Evolutionary conservation across 768 basidiomycete genomes (phyloP).

Genomic region (Tephrocybe sp.): DNA sequence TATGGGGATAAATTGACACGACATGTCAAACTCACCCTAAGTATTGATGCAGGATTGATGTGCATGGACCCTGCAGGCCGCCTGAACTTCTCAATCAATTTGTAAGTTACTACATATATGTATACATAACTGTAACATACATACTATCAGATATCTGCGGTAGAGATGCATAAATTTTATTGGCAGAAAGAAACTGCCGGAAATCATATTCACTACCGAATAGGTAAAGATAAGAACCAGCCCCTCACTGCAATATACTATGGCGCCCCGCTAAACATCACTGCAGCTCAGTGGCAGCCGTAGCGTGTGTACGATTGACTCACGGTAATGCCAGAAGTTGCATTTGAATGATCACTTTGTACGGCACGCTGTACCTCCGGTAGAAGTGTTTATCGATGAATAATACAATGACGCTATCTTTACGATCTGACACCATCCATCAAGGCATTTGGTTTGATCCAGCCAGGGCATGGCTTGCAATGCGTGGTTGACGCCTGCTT

Average conservation of each 20-base stretch:
- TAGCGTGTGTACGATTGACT: slow-evolving; percentile 17
- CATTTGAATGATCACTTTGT: too few relatives aligned
- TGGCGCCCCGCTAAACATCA: slow-evolving; percentile 1
- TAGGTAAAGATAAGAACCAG: too few relatives aligned
- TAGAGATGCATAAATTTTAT: too few relatives aligned
- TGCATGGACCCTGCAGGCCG: slow-evolving; percentile 1
- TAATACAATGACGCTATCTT: slow-evolving; percentile 3
- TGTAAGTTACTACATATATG: too few relatives aligned
- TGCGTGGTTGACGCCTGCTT: slow-evolving; percentile 1
- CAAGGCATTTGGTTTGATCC: not conserved
- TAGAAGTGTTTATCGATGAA: too few relatives aligned
- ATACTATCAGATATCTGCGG: too few relatives aligned
- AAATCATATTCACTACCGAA: too few relatives aligned
- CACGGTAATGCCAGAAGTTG: not conserved
- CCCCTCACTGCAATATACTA: too few relatives aligned
- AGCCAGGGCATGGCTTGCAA: not conserved
- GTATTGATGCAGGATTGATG: slow-evolving; percentile 12
- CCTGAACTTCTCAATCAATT: too few relatives aligned
- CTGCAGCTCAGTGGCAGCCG: slow-evolving; percentile 4
- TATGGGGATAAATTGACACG: slow-evolving; percentile 20
- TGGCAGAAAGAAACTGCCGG: too few relatives aligned
- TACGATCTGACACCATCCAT: slow-evolving; percentile 2
- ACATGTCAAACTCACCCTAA: slow-evolving; percentile 16
- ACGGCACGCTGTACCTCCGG: too few relatives aligned
- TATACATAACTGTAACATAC: too few relatives aligned